These are phyloP conservation scores for Aspergillus proliferans DNA, from an alignment of 2,329 filamentous ascomycete species.

Conservation along the genomic window DNA sequence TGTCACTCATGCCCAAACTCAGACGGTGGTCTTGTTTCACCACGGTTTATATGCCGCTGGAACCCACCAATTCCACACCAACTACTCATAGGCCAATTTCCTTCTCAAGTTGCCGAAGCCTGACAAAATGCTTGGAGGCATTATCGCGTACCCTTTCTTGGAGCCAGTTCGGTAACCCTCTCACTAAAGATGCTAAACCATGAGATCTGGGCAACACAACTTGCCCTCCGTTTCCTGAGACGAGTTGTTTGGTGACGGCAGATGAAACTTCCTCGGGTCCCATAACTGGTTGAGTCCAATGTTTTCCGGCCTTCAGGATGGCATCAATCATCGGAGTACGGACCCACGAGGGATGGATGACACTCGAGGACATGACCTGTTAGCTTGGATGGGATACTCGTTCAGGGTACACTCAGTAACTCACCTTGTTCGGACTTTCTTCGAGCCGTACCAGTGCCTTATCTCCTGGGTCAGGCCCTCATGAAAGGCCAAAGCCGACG, in stretches of 20 bases:
- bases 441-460: conserved; percentile 20
- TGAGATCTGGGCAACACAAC: conserved; percentile 35
- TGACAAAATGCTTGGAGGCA: neutral
- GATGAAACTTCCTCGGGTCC: conserved; percentile 30
- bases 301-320: conserved; percentile 9
- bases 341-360: conserved; percentile 16
- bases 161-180: conserved; percentile 29
- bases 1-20: neutral
- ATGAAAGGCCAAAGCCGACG: conserved; percentile 44
- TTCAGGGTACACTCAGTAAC: conserved; percentile 1
- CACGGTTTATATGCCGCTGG: too few relatives aligned
- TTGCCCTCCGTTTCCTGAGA: conserved; percentile 39
- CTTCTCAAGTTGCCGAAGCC: neutral
- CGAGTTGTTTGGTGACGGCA: conserved; percentile 41
- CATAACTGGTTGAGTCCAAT: conserved; percentile 15
- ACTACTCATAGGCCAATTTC: neutral
- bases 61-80: neutral
- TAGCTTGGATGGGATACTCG: neutral
- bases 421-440: conserved; percentile 23
- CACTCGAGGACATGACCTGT: conserved; percentile 4
- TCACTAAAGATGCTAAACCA: neutral
- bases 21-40: neutral
- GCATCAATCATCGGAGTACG: conserved; percentile 37
- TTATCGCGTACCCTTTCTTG: conserved; percentile 22
- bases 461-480: conserved; percentile 35